Percentiles rank a stretch among this genome's conserved stretches.
Evolutionary conservation across 2,329 filamentous ascomycete genomes (phyloP).

Genomic region (Ciborinia camelliae): DNA sequence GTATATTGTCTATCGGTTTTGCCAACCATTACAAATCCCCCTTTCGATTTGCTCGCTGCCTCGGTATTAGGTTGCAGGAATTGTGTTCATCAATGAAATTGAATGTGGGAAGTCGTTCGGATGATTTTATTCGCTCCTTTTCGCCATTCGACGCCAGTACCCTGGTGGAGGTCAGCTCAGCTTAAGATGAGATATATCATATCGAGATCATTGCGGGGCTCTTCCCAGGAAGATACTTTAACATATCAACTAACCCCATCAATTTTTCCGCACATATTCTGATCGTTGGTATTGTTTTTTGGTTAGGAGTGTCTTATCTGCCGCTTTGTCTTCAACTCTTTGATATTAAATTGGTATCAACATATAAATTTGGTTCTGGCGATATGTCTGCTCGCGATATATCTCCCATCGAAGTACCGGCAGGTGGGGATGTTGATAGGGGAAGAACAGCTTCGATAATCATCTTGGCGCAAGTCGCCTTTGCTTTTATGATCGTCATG

Average conservation of each 20-base stretch:
- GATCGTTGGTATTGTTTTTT: background rate
- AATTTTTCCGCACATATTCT: background rate
- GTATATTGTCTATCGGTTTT: background rate
- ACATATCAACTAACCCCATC: background rate
- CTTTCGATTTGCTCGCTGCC: conserved; percentile 12
- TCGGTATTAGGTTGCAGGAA: background rate
- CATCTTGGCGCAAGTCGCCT: background rate
- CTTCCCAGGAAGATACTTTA: background rate
- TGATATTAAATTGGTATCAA: background rate
- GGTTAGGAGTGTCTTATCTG: background rate
- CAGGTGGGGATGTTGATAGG: conserved; percentile 11
- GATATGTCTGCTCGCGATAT: too few species aligned
- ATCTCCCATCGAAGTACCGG: background rate
- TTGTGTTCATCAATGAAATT: background rate
- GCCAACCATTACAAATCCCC: conserved; percentile 3
- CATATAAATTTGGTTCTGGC: background rate
- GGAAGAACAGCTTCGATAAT: conserved; percentile 7
- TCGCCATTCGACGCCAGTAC: conserved; percentile 4
- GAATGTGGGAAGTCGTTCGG: background rate
- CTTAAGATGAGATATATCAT: conserved; percentile 9
- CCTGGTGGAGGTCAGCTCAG: background rate
- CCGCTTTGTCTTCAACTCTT: background rate
- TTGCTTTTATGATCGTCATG: conserved; percentile 15
- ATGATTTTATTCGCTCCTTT: background rate
- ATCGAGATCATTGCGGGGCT: conserved; percentile 1